A percentile compares a stretch with the other conserved stretches of the same genome.
These are phyloP conservation scores for Umbelopsis sp. DNA, from an alignment of 371 early-diverging fungal genomes.

Conservation along the genomic window DNA sequence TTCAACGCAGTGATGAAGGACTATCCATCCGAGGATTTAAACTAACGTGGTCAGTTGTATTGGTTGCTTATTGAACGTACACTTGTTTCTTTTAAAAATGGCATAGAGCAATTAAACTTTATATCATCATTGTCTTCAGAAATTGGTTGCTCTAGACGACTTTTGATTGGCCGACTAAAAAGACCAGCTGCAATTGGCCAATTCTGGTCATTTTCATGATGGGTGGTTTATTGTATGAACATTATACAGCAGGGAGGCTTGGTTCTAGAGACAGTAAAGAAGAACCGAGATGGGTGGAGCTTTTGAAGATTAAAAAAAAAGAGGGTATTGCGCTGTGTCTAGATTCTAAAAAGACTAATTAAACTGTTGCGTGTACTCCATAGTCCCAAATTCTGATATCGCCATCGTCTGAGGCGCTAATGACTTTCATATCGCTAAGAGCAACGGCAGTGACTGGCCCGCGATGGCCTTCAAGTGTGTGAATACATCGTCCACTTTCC, in stretches of 20 bases:
- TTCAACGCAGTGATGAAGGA: too few relatives aligned
- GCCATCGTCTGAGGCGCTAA: slow-evolving; percentile 87
- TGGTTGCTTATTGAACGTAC: not conserved
- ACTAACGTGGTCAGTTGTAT: too few relatives aligned
- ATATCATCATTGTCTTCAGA: not conserved
- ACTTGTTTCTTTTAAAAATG: not conserved
- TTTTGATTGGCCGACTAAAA: not conserved
- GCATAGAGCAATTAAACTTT: not conserved
- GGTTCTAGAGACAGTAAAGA: not conserved
- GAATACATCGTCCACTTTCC: slow-evolving; percentile 79
- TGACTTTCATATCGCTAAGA: slow-evolving; percentile 85
- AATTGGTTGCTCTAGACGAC: not conserved
- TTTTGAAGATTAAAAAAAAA: not conserved
- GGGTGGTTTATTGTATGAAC: not conserved
- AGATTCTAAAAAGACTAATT: not conserved
- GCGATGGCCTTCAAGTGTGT: slow-evolving; percentile 70
- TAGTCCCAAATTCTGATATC: slow-evolving; percentile 84
- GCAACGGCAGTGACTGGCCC: slow-evolving; percentile 79
- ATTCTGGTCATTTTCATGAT: not conserved
- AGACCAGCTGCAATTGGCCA: not conserved
- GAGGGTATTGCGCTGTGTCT: not conserved
- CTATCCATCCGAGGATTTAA: too few relatives aligned
- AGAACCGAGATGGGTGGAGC: not conserved
- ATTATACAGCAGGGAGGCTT: not conserved
- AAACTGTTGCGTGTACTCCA: slow-evolving; percentile 24